Evolutionary conservation across 495 filamentous ascomycete species (phyloP).

Genomic region (Xanthoparmelia taractica): DNA sequence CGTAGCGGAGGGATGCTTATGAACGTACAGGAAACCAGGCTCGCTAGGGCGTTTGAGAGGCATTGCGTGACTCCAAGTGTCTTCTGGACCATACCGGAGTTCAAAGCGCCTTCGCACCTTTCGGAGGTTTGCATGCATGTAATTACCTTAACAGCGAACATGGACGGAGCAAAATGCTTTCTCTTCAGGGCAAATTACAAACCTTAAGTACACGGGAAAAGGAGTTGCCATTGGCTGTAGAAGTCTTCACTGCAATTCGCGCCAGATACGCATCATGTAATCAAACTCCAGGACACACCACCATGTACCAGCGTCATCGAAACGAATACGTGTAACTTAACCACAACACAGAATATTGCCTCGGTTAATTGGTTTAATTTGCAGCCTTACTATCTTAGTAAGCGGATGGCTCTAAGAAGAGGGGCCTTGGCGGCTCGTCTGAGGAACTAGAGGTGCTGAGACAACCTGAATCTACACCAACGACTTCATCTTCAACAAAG

Average conservation of each 20-base stretch:
- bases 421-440: too few species aligned
- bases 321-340: too few species aligned
- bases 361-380: too few species aligned
- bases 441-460: neutral
- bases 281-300: too few species aligned
- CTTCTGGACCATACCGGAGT: constrained; percentile 1
- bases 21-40: neutral
- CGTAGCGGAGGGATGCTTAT: neutral
- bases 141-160: constrained; percentile 11
- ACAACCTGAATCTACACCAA: neutral
- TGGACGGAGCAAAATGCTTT: neutral
- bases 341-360: too few species aligned
- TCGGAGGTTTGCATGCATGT: constrained; percentile 1
- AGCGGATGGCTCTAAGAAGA: too few species aligned
- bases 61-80: constrained; percentile 4
- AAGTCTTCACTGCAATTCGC: neutral
- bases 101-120: constrained; percentile 2
- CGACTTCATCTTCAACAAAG: constrained; percentile 4
- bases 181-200: too few species aligned
- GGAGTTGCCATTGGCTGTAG: neutral
- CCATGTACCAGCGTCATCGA: too few species aligned
- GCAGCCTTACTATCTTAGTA: too few species aligned
- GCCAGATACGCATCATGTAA: too few species aligned
- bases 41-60: neutral
- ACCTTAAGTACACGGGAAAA: neutral